Base-by-base conservation (phyloP, 2,329 filamentous ascomycete genomes). In the Penicillium sp. region DNA sequence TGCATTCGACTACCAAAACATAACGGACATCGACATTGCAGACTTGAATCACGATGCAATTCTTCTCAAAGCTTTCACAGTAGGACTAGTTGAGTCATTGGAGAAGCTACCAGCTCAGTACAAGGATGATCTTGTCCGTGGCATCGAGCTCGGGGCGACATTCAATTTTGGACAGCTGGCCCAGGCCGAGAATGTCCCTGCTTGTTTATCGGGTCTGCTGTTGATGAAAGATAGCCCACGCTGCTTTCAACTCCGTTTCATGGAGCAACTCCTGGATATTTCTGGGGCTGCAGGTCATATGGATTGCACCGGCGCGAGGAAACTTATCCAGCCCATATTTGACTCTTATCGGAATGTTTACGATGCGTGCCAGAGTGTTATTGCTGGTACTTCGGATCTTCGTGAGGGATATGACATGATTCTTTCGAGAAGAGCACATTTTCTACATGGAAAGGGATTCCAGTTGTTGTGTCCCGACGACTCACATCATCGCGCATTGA, bases 81-180 rank as follows among this genome's bases (percentile, higher is more conserved):
- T 47, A 44, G 54, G 59, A 6, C 44, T 63, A n/a, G 39, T 63
- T 8, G 7, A 13, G 1, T 58, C 54, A 14, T 33, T 63, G 16
- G 43, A 55, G 5, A 27, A 25, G 3, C 44, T 62, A 1, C 33
- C 54, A 27, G 10, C 19, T 13, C 23, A 51, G 33, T 39, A 60
- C n/a, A 60, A 35, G 21, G 39, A 55, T 8, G 50, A 60, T 54
- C 3, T 60, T 1, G 9, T 60, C 27, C 43, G 44, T 9, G 54
- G 45, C 13, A 62, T 62, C 8, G 45, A 60, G 45, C 55, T 62
- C 21, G 59, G 57, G 6, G 61, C 59, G 0, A 54, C 50, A 1
- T 60, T 63, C 44, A 63, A 62, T 14, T 62, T 63, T 47, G 59
- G 61, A 16, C 61, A 63, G 39, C 27, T 63, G 26, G 57, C 54